These are phyloP conservation scores for Pythium aristosporum DNA, from an alignment of 352 stramenopile species.

Conservation along the genomic window DNA sequence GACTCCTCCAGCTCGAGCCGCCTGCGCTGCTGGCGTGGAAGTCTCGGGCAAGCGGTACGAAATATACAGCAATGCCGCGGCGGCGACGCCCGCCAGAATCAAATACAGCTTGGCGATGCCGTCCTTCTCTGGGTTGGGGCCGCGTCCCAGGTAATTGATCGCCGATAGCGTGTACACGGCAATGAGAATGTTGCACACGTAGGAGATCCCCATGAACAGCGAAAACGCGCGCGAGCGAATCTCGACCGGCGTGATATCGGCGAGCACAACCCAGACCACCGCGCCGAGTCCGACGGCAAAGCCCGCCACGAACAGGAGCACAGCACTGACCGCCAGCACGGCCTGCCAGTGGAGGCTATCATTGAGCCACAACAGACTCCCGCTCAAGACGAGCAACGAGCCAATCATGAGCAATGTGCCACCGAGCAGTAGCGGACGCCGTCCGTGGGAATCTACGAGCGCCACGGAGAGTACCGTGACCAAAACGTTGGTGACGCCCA, in stretches of 20 bases:
- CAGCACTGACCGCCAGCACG: slow-evolving; percentile 67
- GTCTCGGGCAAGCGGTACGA: slow-evolving; percentile 60
- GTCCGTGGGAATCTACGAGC: slow-evolving; percentile 74
- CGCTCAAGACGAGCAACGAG: slow-evolving; percentile 64
- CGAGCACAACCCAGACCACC: slow-evolving; percentile 82
- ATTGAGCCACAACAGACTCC: slow-evolving; percentile 61
- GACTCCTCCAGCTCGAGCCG: background rate
- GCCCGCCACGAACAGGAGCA: slow-evolving; percentile 79
- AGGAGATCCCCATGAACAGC: slow-evolving; percentile 85
- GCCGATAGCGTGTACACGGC: slow-evolving; percentile 74
- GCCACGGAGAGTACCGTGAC: slow-evolving; percentile 77
- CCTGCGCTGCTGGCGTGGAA: slow-evolving; percentile 31
- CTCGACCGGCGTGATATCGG: slow-evolving; percentile 86
- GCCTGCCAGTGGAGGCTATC: slow-evolving; percentile 48
- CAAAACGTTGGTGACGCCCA: slow-evolving; percentile 71
- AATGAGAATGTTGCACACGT: slow-evolving; percentile 84
- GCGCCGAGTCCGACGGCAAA: slow-evolving; percentile 84
- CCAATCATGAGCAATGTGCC: slow-evolving; percentile 77
- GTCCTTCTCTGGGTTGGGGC: slow-evolving; percentile 69
- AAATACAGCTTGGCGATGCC: slow-evolving; percentile 86
- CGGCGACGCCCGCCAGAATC: slow-evolving; percentile 60
- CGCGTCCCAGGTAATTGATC: slow-evolving; percentile 69
- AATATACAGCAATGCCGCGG: slow-evolving; percentile 45
- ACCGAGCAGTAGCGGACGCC: slow-evolving; percentile 67
- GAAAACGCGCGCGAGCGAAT: slow-evolving; percentile 82